Evolutionary conservation across 2,329 filamentous ascomycete species (phyloP), one percentile per base, ranked within the genome.

Genomic region (Aspergillus hortae): DNA sequence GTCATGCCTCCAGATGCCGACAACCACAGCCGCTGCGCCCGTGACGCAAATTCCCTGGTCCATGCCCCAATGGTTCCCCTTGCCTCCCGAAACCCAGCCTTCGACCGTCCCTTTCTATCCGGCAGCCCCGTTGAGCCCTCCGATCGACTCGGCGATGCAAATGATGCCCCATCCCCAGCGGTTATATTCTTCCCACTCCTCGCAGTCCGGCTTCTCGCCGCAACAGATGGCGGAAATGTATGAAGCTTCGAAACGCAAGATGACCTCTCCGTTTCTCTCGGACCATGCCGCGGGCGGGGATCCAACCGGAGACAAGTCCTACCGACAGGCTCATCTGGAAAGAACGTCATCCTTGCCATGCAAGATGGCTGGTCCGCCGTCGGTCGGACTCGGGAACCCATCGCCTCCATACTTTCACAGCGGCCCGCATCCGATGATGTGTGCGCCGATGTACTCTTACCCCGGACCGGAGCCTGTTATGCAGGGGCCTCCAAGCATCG

Each of bases 381-480:
- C 56, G n/a, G 30, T 42, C 23, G 58, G 58, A 4, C 49, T 61
- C 25, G 49, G 62, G 1, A 57, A 61, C 14, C 51, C 65, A 14
- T 56, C 59, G 33, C 54, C 61, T 6, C 61, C 60, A 15, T 57
- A 56, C 33, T 61, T 60, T 43, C 57, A 62, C 33, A 44, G 57
- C 21, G 61, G 60, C 7, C 61, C 63, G 32, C 62, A 63, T 46
- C 48, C 61, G 14, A 53, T 61, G 11, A 62, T 67, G 58, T 67
- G 67, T 54, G 61, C 62, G 7, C 64, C 64, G 4, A 58, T 62
- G 33, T 64, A 61, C 48, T 54, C 59, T 17, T 68, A 69, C 46
- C 56, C 61, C 43, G 60, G 58, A 15, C 49, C 63, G 43, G 56
- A 61, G 12, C 53, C 54, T 30, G 48, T 65, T 47, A 43, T 46